Conservation (phyloP, 169 alveolate genomes). For the Plasmodium gonderi region DNA sequence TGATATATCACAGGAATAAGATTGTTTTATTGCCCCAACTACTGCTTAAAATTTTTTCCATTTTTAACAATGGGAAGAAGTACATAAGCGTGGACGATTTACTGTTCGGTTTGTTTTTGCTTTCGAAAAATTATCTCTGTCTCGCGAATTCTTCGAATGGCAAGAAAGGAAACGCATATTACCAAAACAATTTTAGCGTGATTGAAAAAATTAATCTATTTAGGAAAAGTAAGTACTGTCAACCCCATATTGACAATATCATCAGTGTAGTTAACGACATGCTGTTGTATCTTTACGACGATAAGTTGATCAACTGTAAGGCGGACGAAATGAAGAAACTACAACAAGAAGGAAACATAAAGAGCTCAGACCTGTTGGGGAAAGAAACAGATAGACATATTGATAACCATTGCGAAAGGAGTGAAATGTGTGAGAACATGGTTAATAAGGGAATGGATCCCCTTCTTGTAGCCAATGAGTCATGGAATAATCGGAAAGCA, state of each 20-base stretch:
- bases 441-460: neutral
- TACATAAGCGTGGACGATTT: constrained; percentile 5
- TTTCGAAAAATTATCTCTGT: constrained; percentile 61
- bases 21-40: constrained; percentile 47
- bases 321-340: constrained; percentile 7
- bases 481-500: neutral
- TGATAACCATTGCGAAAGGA: neutral
- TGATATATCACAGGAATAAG: constrained; percentile 43
- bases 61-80: constrained; percentile 58
- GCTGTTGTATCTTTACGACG: constrained; percentile 20
- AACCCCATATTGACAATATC: constrained; percentile 29
- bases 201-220: constrained; percentile 38
- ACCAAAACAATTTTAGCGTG: neutral
- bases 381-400: neutral
- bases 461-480: neutral
- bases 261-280: constrained; percentile 38
- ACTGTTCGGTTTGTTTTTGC: constrained; percentile 28
- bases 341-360: neutral
- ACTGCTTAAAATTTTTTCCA: constrained; percentile 34
- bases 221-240: constrained; percentile 37
- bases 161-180: neutral
- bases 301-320: constrained; percentile 42
- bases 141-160: neutral
- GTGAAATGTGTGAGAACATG: too few relatives aligned
- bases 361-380: neutral